These are phyloP conservation scores for Cercospora janseana DNA, from an alignment of 2,329 filamentous ascomycete genomes.

Conservation along the genomic window DNA sequence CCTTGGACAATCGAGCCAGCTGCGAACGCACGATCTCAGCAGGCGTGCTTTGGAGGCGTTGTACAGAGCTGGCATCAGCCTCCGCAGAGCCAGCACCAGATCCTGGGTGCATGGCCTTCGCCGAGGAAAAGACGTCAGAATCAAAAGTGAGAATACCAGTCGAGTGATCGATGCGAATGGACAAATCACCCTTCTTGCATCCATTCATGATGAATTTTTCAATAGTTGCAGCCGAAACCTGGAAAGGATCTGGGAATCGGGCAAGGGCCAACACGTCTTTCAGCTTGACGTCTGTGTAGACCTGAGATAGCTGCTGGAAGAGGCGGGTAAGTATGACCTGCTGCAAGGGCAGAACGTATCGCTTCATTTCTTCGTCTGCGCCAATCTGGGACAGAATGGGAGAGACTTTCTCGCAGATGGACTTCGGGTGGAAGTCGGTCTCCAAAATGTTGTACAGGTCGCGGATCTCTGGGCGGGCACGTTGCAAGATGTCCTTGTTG, in stretches of 20 bases:
- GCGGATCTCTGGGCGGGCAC: slow-evolving; percentile 88
- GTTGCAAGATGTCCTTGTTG: slow-evolving; percentile 90
- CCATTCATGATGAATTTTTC: slow-evolving; percentile 99
- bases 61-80: slow-evolving; percentile 76
- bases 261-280: slow-evolving; percentile 90
- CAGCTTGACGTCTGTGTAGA: slow-evolving; percentile 96
- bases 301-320: slow-evolving; percentile 98
- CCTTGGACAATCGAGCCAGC: slow-evolving; percentile 84
- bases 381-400: slow-evolving; percentile 93
- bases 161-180: slow-evolving; percentile 93
- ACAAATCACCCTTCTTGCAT: slow-evolving; percentile 98
- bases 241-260: slow-evolving; percentile 93
- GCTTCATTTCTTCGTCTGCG: slow-evolving; percentile 90
- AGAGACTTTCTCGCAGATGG: slow-evolving; percentile 98
- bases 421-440: slow-evolving; percentile 97
- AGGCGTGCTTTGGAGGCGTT: slow-evolving; percentile 94
- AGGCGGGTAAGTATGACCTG: slow-evolving; percentile 97
- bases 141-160: slow-evolving; percentile 95
- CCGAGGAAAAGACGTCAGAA: slow-evolving; percentile 95
- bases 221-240: slow-evolving; percentile 84
- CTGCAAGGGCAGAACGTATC: slow-evolving; percentile 92
- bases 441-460: slow-evolving; percentile 98
- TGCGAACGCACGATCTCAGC: slow-evolving; percentile 97
- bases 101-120: slow-evolving; percentile 85
- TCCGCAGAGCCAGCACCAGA: slow-evolving; percentile 85